Base-by-base conservation (phyloP, 805 yeast species). In the Pichia californica region DNA sequence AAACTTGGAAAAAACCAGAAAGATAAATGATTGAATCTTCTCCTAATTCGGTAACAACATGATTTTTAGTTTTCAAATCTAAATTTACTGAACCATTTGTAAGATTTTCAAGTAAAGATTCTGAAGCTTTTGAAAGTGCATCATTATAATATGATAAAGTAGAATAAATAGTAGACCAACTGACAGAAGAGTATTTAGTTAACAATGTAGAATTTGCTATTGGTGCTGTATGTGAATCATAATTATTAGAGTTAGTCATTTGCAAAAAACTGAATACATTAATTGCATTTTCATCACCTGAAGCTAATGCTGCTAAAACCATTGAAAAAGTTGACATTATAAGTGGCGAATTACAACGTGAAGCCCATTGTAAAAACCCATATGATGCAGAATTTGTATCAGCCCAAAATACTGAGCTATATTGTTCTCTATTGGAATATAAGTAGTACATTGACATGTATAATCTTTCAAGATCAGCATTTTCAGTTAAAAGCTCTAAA, bases 351-450 rank as follows among this genome's bases (percentile, higher is more conserved):
- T 81, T 88, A 43, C 66, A 63, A 54, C 85, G 80, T 2, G 93
- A 70, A 0, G 95, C 94, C 98, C 98, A 93, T 43, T 76, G 77
- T 32, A 91, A 68, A 51, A 93, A 89, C 0, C 96, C 97, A 55
- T 77, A 71, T 2, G 87, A 68, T 45, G 80, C 79, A 13, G 82
- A 74, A 41, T 74, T 79, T 16, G 74, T 67, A 49, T 83, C 86
- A 11, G 62, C 59, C 95, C 96, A 89, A 55, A 86, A 83, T 11
- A 66, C 63, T 2, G 69, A 55, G 13, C 84, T 74, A 7, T 81
- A 63, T 1, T 73, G 71, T 1, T 81, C 77, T 44, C 95, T 70
- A 15, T 75, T 70, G 23, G 74, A 67, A 58, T 83, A 88, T 7
- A 87, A 69, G 57, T 75, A 84, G 34, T 81, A 81, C 46, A 87